A percentile compares a stretch with the other conserved stretches of the same genome.
Conservation (phyloP, 495 filamentous ascomycete genomes). For the Neurospora sp. region DNA sequence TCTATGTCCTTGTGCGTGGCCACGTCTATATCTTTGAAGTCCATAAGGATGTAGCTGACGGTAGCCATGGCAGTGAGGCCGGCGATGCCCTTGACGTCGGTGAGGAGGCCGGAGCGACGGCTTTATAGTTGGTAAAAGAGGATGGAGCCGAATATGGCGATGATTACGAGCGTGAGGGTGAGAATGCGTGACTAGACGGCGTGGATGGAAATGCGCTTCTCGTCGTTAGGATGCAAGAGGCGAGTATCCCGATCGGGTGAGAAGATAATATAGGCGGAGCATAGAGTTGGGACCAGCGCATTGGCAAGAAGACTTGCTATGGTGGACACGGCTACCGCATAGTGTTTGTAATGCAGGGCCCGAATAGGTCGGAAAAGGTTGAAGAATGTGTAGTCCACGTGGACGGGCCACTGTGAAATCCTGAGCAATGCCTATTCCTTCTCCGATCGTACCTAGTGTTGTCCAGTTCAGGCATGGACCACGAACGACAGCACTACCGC, state of each 20-base stretch:
- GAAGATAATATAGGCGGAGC: constrained; percentile 47
- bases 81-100: constrained; percentile 63
- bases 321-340: constrained; percentile 54
- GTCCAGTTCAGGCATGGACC: too few relatives aligned
- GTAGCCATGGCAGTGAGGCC: constrained; percentile 67
- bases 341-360: constrained; percentile 50
- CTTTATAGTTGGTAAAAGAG: constrained; percentile 48
- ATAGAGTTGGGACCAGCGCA: constrained; percentile 50
- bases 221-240: constrained; percentile 16
- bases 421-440: too few relatives aligned
- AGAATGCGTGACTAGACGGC: constrained; percentile 50
- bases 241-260: constrained; percentile 31
- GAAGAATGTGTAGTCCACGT: constrained; percentile 62
- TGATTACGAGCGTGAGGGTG: constrained; percentile 37
- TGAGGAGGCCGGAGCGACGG: constrained; percentile 52
- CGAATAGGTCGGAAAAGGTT: constrained; percentile 51
- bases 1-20: constrained; percentile 49
- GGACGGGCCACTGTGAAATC: too few relatives aligned
- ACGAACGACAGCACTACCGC: too few relatives aligned
- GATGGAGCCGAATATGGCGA: constrained; percentile 45
- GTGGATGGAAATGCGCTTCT: constrained; percentile 45
- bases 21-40: constrained; percentile 62
- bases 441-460: too few relatives aligned
- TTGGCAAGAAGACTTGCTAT: constrained; percentile 52
- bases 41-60: constrained; percentile 58